A percentile compares a stretch with the other conserved stretches of the same genome.
phyloP scores from a whole-genome alignment of 1,284 basidiomycete species.

The Cryptococcus sp. region DNA sequence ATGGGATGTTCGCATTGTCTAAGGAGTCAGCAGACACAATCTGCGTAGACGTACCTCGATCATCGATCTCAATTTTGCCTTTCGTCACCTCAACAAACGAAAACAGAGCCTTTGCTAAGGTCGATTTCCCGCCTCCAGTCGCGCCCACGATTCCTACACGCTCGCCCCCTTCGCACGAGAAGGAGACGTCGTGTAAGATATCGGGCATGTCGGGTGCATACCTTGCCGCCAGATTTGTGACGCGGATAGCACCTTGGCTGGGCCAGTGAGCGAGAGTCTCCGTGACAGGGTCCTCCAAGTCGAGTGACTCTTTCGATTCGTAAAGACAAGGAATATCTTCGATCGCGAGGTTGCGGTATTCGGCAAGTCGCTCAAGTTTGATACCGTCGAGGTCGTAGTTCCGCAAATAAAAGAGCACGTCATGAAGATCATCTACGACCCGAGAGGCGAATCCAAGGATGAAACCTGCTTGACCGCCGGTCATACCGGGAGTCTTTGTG shows the following conservation, averaged over 20 bases:
- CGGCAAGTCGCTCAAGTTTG: conserved; percentile 62
- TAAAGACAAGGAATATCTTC: conserved; percentile 40
- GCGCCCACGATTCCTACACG: conserved; percentile 53
- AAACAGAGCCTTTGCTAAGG: conserved; percentile 41
- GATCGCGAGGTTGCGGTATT: conserved; percentile 54
- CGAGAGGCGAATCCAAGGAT: conserved; percentile 23
- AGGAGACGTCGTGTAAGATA: conserved; percentile 50
- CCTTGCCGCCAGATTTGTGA: conserved; percentile 43
- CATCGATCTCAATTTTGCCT: conserved; percentile 33
- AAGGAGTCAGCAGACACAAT: neutral
- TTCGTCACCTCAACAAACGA: conserved; percentile 31
- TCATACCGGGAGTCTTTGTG: conserved; percentile 7
- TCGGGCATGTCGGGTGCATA: conserved; percentile 50
- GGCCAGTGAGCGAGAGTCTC: conserved; percentile 52
- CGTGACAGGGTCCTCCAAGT: neutral
- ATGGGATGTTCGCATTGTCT: conserved; percentile 27
- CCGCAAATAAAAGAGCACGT: conserved; percentile 22
- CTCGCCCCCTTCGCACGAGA: conserved; percentile 47
- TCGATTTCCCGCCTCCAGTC: conserved; percentile 46
- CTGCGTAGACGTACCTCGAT: conserved; percentile 13
- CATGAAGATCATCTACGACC: conserved; percentile 18
- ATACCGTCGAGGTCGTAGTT: conserved; percentile 41
- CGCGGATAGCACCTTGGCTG: conserved; percentile 39
- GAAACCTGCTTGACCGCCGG: conserved; percentile 30
- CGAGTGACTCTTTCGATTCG: neutral